A percentile compares a stretch with the other conserved stretches of the same genome.
Evolutionary conservation across 2,329 filamentous ascomycete genomes (phyloP).

Genomic region (Pyrenophora graminea): DNA sequence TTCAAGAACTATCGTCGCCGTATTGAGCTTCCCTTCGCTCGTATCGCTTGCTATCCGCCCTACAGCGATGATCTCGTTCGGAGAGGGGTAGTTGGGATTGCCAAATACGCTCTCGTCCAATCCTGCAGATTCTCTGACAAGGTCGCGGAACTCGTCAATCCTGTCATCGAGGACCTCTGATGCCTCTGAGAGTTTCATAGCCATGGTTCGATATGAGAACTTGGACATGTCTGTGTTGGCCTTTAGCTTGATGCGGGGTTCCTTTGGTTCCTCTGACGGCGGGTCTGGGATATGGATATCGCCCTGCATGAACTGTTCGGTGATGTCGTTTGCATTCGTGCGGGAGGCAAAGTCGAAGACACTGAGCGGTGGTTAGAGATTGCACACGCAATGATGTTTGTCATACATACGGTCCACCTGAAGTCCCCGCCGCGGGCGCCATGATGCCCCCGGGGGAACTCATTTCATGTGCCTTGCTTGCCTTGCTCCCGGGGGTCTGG

Average conservation of each 20-base stretch:
- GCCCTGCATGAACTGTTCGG: constrained; percentile 77
- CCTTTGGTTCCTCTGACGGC: constrained; percentile 71
- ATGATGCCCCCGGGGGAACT: constrained; percentile 55
- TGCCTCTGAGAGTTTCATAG: constrained; percentile 90
- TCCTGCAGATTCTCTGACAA: constrained; percentile 73
- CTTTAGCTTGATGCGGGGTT: constrained; percentile 80
- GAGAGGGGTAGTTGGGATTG: constrained; percentile 82
- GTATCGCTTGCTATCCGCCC: constrained; percentile 90
- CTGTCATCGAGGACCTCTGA: constrained; percentile 93
- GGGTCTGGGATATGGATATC: constrained; percentile 70
- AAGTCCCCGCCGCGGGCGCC: constrained; percentile 41
- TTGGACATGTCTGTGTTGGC: constrained; percentile 89
- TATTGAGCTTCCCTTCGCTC: constrained; percentile 82
- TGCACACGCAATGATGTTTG: background rate
- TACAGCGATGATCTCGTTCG: constrained; percentile 84
- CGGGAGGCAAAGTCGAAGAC: constrained; percentile 74
- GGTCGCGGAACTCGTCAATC: constrained; percentile 83
- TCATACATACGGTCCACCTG: constrained; percentile 46
- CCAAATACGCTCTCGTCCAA: constrained; percentile 83
- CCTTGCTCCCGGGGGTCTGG: constrained; percentile 55
- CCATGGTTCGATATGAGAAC: constrained; percentile 86
- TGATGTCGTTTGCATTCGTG: constrained; percentile 75
- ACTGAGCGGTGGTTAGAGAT: constrained; percentile 42
- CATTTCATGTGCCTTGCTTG: constrained; percentile 47
- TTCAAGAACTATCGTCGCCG: constrained; percentile 83